Percentiles rank a stretch among this genome's conserved stretches.
Conservation (phyloP, 1,284 basidiomycete genomes). For the Grifola frondosa region DNA sequence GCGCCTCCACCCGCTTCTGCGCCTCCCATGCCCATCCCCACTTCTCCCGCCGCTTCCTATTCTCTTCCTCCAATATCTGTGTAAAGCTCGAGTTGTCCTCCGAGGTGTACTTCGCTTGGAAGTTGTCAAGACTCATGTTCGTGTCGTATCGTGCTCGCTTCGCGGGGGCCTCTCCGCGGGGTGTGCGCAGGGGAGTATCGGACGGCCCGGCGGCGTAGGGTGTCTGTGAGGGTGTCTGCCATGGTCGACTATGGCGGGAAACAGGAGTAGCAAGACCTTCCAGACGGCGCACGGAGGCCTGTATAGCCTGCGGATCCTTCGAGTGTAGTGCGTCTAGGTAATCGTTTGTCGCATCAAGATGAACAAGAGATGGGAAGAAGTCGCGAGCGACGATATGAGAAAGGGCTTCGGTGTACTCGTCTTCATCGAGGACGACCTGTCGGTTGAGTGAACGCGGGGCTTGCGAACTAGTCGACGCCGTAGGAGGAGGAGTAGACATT, state of each 20-base stretch:
- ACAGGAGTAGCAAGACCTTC: conserved; percentile 63
- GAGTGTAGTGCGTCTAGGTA: conserved; percentile 78
- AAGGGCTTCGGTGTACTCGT: conserved; percentile 92
- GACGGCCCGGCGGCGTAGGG: conserved; percentile 60
- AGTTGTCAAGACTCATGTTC: conserved; percentile 72
- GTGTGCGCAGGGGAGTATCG: conserved; percentile 63
- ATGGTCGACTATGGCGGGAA: conserved; percentile 35
- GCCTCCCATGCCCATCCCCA: conserved; percentile 93
- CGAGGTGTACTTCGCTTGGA: conserved; percentile 89
- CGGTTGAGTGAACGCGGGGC: conserved; percentile 61
- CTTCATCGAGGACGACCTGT: conserved; percentile 85
- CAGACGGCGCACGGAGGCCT: conserved; percentile 70
- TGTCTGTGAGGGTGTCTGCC: conserved; percentile 62
- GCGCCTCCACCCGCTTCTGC: conserved; percentile 73
- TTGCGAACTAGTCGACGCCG: conserved; percentile 15
- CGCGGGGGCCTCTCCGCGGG: conserved; percentile 39
- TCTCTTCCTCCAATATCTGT: conserved; percentile 86
- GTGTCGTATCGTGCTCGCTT: conserved; percentile 63
- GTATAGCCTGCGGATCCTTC: conserved; percentile 71
- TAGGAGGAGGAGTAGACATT: conserved; percentile 23
- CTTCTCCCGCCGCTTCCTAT: conserved; percentile 71
- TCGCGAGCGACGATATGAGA: conserved; percentile 94
- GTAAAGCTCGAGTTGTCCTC: conserved; percentile 96
- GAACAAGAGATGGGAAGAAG: conserved; percentile 92
- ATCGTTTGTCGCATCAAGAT: conserved; percentile 83